Evolutionary conservation across 1,284 basidiomycete genomes (phyloP).

Genomic region (Porogramme epimiltina): DNA sequence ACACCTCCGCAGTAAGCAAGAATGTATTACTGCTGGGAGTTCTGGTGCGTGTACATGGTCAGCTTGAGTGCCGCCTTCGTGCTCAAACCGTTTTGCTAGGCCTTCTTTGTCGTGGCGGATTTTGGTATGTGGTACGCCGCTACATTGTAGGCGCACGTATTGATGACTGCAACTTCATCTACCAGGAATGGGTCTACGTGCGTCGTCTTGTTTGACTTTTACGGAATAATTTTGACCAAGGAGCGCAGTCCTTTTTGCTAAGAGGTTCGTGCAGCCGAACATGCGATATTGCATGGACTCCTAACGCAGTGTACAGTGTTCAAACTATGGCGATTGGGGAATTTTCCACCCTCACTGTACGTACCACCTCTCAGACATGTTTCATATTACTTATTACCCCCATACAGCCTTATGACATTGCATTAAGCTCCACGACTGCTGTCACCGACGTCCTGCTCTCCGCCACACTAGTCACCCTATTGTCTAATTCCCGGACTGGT

Average conservation of each 20-base stretch:
- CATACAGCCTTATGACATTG: slow-evolving; percentile 13
- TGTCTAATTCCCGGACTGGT: slow-evolving; percentile 12
- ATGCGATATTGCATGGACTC: background rate
- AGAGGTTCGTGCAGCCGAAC: slow-evolving; percentile 4
- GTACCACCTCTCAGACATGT: background rate
- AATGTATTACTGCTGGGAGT: slow-evolving; percentile 2
- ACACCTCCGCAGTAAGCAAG: slow-evolving; percentile 10
- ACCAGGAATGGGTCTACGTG: slow-evolving; percentile 13
- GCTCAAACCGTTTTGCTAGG: background rate
- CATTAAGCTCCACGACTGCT: slow-evolving; percentile 9
- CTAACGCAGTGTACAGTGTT: background rate
- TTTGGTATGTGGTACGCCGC: slow-evolving; percentile 5
- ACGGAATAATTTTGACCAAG: background rate
- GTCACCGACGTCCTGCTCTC: slow-evolving; percentile 13
- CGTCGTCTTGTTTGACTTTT: background rate
- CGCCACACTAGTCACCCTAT: slow-evolving; percentile 10
- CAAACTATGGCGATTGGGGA: background rate
- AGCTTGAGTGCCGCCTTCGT: background rate
- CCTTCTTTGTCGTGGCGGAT: slow-evolving; percentile 5
- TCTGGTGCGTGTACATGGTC: slow-evolving; percentile 6
- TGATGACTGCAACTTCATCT: background rate
- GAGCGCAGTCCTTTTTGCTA: slow-evolving; percentile 14
- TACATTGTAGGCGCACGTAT: background rate
- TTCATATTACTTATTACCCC: background rate
- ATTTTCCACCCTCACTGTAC: slow-evolving; percentile 4